Conservation (phyloP, 371 early-diverging fungal species). For the Umbelopsis sp. region DNA sequence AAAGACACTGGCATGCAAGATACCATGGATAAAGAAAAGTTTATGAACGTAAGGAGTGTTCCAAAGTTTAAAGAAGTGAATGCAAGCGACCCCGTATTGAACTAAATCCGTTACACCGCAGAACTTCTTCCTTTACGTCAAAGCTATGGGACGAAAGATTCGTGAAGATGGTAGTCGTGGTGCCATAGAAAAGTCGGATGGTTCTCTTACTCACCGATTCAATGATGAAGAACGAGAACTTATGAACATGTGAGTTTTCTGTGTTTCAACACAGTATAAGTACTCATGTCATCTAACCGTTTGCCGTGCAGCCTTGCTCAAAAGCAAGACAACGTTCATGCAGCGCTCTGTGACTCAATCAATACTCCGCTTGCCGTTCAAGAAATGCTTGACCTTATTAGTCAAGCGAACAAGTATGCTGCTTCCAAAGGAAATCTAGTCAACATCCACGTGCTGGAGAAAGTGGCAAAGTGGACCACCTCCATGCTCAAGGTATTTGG, state of each 20-base stretch:
- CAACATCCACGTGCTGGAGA: slow-evolving; percentile 68
- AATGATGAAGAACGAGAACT: slow-evolving; percentile 70
- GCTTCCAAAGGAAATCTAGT: slow-evolving; percentile 48
- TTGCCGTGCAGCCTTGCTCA: slow-evolving; percentile 44
- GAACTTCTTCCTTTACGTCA: slow-evolving; percentile 88
- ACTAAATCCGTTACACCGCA: slow-evolving; percentile 24
- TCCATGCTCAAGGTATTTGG: slow-evolving; percentile 78
- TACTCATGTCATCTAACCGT: not conserved
- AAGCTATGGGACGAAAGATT: slow-evolving; percentile 75
- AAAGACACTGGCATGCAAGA: slow-evolving; percentile 83
- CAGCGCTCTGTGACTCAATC: slow-evolving; percentile 93
- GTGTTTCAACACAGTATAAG: not conserved
- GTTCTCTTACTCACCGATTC: slow-evolving; percentile 68
- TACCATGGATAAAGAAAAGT: slow-evolving; percentile 82
- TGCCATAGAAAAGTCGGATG: slow-evolving; percentile 36
- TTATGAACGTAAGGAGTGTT: slow-evolving; percentile 58
- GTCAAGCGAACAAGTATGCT: slow-evolving; percentile 83
- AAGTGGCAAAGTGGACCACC: slow-evolving; percentile 83
- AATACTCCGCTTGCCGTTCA: slow-evolving; percentile 88
- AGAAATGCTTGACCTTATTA: slow-evolving; percentile 82
- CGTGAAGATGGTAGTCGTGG: slow-evolving; percentile 47
- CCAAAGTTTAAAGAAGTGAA: too few relatives aligned
- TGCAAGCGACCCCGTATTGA: not conserved
- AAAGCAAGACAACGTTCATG: slow-evolving; percentile 76
- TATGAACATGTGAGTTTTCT: slow-evolving; percentile 41